Conservation (phyloP, 1,284 basidiomycete species). For the Irpex lacteus region DNA sequence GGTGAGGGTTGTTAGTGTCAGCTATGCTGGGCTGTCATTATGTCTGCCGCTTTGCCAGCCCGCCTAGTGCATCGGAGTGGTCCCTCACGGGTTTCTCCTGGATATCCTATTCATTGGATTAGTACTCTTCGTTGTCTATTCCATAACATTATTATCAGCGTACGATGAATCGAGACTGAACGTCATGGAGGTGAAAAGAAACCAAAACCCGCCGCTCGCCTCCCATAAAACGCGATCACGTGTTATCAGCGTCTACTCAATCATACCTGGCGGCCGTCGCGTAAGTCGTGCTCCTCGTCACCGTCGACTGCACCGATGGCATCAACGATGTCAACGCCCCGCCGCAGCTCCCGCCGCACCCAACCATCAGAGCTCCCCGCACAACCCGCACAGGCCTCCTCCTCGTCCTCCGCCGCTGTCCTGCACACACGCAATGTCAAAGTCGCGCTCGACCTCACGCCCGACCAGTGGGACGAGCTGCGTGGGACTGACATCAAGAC, state of each 20-base stretch:
- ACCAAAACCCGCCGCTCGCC: neutral
- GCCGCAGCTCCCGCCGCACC: neutral
- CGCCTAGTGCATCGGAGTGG: too few species aligned
- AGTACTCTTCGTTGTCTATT: too few species aligned
- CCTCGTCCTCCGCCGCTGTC: neutral
- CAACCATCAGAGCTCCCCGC: neutral
- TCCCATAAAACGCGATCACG: neutral
- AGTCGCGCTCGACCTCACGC: neutral
- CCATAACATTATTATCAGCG: too few species aligned
- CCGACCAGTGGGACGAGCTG: neutral
- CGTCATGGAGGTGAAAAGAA: neutral
- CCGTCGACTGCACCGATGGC: neutral
- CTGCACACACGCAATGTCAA: conserved; percentile 1
- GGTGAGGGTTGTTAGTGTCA: too few species aligned
- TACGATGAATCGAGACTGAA: too few species aligned
- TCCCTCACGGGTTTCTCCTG: too few species aligned
- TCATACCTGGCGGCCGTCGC: neutral
- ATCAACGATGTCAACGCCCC: neutral
- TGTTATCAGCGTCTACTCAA: neutral
- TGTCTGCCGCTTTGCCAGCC: too few species aligned
- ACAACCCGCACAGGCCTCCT: neutral
- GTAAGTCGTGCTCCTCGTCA: neutral
- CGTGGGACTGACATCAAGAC: neutral
- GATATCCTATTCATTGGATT: too few species aligned
- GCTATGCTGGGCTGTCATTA: too few species aligned